Conservation (phyloP, 2,329 filamentous ascomycete species). For the Xylariaceae sp. region DNA sequence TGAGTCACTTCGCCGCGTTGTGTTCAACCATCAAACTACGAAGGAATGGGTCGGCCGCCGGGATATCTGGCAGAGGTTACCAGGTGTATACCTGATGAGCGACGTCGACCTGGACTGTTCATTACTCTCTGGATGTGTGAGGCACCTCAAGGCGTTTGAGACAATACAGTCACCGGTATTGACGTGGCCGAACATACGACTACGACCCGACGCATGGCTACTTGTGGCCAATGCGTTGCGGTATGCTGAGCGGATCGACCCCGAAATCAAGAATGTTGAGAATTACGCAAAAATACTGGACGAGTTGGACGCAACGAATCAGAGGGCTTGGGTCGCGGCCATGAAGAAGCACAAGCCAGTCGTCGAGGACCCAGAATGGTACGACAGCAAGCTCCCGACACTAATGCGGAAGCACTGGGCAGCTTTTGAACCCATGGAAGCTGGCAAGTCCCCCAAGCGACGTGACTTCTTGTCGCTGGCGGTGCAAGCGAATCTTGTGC, state of each 20-base stretch:
- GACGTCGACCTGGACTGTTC: slow-evolving; percentile 26
- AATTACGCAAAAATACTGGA: slow-evolving; percentile 28
- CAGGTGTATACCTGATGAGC: slow-evolving; percentile 17
- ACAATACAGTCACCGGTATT: slow-evolving; percentile 24
- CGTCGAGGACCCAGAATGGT: slow-evolving; percentile 32
- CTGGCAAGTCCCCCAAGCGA: slow-evolving; percentile 31
- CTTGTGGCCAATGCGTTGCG: slow-evolving; percentile 29
- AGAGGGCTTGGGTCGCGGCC: slow-evolving; percentile 26
- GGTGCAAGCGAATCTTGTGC: slow-evolving; percentile 29
- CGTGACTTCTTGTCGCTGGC: slow-evolving; percentile 29
- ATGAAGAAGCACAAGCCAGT: slow-evolving; percentile 28
- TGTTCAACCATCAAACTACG: slow-evolving; percentile 31
- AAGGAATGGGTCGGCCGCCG: slow-evolving; percentile 31
- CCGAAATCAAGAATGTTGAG: slow-evolving; percentile 18
- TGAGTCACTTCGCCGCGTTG: slow-evolving; percentile 26
- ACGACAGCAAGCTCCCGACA: slow-evolving; percentile 24
- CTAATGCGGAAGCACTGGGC: slow-evolving; percentile 29
- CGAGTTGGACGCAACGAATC: slow-evolving; percentile 28
- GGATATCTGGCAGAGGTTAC: slow-evolving; percentile 29
- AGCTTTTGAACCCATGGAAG: slow-evolving; percentile 32
- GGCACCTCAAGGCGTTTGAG: slow-evolving; percentile 28
- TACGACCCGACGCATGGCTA: slow-evolving; percentile 31
- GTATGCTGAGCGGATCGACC: slow-evolving; percentile 28
- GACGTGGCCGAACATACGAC: slow-evolving; percentile 29
- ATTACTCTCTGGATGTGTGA: slow-evolving; percentile 28